phyloP scores from a whole-genome alignment of 768 basidiomycete species.

The Phylloporus arenicola region DNA sequence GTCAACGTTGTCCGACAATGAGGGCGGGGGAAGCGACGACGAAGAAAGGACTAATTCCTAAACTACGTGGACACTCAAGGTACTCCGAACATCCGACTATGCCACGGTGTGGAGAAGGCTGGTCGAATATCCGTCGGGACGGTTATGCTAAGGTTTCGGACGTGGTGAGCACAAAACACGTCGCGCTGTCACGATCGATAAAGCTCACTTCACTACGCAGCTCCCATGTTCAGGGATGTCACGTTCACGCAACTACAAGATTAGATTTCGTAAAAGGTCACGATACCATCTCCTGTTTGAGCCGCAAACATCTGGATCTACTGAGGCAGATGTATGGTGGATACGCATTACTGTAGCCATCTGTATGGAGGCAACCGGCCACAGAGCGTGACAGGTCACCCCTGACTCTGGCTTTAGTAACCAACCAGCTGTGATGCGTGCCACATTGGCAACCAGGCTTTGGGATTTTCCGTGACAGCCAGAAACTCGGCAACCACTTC shows the following conservation, averaged over 20 bases:
- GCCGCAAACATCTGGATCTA: slow-evolving; percentile 29
- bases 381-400: too few relatives aligned
- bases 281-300: slow-evolving; percentile 59
- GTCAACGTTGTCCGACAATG: slow-evolving; percentile 6
- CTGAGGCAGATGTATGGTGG: slow-evolving; percentile 56
- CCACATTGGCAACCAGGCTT: too few relatives aligned
- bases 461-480: too few relatives aligned
- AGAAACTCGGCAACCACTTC: too few relatives aligned
- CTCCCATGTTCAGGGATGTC: slow-evolving; percentile 61
- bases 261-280: slow-evolving; percentile 62
- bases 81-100: slow-evolving; percentile 69
- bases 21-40: slow-evolving; percentile 1
- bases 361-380: too few relatives aligned
- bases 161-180: slow-evolving; percentile 51
- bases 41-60: slow-evolving; percentile 29
- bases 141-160: slow-evolving; percentile 82
- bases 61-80: slow-evolving; percentile 53
- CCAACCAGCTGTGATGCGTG: too few relatives aligned
- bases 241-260: slow-evolving; percentile 50
- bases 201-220: slow-evolving; percentile 34
- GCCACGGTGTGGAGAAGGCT: slow-evolving; percentile 80
- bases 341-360: slow-evolving; percentile 56
- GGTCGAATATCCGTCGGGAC: slow-evolving; percentile 66
- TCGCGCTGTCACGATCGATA: not conserved
- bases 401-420: too few relatives aligned